Evolutionary conservation across 2,329 filamentous ascomycete genomes (phyloP), one percentile per base, ranked within the genome.

Genomic region (Clonostachys rosea): DNA sequence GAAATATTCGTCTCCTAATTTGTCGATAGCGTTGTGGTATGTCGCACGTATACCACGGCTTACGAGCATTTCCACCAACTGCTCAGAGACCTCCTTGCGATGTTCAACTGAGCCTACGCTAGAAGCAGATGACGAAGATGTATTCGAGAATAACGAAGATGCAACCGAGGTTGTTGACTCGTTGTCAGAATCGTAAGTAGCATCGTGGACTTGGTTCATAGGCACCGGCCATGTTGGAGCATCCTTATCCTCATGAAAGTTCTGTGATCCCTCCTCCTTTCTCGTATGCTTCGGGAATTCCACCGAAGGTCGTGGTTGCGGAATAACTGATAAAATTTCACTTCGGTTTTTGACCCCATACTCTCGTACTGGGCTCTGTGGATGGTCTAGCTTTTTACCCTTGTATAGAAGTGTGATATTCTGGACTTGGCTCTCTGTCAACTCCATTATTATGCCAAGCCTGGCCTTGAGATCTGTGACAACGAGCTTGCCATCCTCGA

Each of bases 361-460:
- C 40, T 83, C 76, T 42, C 77, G 72, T 42, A 79, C 77, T 3
- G 74, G 72, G 41, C 73, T 74, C 34, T 75, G 68, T 39, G 80
- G 76, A 53, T 88, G 79, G 63, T 85, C 87, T 44, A 91, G 67
- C 54, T 83, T 81, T 51, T 76, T 77, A 47, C 87, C 87, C 63
- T 89, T 89, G 71, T 87, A 89, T 48, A 87, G 74, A 58, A 91
- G 73, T 62, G 84, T 87, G 60, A 90, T 71, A 42, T 75, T 69
- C 30, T 65, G 65, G 9, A 69, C 62, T 59, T 73, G 60, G 58
- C 70, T 69, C 41, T 82, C 76, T 6, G 77, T 73, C 34, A 89
- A 66, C 45, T 81, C 78, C 67, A 89, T 76, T 61, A 88, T 75
- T 54, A 85, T 73, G 46, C 79, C 82, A 6, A 83, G 79, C n/a